Evolutionary conservation across 139 green algal genomes (phyloP).

Genomic region (Bryopsis sp.): DNA sequence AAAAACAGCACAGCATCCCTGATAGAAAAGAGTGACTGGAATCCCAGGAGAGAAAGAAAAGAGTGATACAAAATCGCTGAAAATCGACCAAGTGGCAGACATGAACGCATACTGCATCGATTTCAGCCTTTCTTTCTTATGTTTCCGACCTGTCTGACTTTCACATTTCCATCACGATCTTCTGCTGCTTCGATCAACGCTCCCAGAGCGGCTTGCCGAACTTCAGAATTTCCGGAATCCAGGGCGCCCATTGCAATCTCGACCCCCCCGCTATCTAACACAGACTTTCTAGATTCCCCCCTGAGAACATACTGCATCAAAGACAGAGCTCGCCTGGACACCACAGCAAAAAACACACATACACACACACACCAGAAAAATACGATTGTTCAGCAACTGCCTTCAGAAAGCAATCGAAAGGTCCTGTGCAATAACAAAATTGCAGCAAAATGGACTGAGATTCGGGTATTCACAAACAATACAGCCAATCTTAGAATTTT

Average conservation of each 20-base stretch:
- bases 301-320: constrained; percentile 4
- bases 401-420: no score
- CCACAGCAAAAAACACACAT: not conserved
- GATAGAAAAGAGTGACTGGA: no score
- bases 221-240: not conserved
- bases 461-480: not conserved
- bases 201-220: not conserved
- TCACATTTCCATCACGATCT: not conserved
- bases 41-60: no score
- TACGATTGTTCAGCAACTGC: no score
- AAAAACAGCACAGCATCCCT: no score
- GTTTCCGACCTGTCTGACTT: not conserved
- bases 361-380: no score
- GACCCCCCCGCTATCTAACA: no score
- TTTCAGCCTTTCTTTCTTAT: no score
- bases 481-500: not conserved
- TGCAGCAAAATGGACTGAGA: not conserved
- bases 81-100: no score
- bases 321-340: constrained; percentile 3
- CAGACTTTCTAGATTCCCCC: not conserved
- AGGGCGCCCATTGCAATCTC: no score
- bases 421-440: not conserved
- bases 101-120: no score
- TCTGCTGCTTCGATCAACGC: not conserved
- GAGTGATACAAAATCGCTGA: no score